Percentiles rank a stretch among this genome's conserved stretches.
Conservation (phyloP, 2,329 filamentous ascomycete genomes). For the Trichoderma simmonsii region DNA sequence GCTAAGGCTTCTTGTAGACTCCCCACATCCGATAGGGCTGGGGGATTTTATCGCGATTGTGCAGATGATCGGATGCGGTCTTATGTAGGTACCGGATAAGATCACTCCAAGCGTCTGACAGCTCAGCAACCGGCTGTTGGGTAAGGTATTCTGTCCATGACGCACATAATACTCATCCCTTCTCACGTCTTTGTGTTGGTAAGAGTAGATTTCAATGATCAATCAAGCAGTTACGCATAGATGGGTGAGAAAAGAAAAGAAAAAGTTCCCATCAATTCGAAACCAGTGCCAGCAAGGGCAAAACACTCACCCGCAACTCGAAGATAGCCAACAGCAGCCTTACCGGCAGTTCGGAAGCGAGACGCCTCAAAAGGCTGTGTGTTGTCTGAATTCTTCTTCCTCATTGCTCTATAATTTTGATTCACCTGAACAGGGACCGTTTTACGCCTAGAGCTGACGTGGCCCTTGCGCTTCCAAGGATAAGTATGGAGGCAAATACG, state of each 20-base stretch:
- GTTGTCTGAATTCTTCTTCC: background rate
- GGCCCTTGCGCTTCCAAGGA: background rate
- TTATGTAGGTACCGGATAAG: background rate
- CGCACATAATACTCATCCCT: background rate
- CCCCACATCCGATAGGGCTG: conserved; percentile 1
- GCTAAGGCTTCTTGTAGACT: background rate
- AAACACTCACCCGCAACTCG: background rate
- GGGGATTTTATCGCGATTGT: background rate
- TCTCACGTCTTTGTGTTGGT: background rate
- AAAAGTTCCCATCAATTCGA: background rate
- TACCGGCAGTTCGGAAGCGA: background rate
- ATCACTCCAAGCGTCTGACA: background rate
- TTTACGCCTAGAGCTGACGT: background rate
- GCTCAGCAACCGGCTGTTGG: background rate
- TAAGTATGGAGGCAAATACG: background rate
- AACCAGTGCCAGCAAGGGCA: background rate
- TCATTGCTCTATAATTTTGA: background rate
- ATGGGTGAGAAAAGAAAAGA: background rate
- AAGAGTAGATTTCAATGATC: background rate
- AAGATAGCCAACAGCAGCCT: background rate
- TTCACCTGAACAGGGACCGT: background rate
- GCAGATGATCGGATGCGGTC: background rate
- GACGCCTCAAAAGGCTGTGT: background rate
- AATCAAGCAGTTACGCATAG: background rate
- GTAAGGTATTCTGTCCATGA: background rate